Conservation (phyloP, 2,329 filamentous ascomycete species). For the Byssoonygena ceratinophila region DNA sequence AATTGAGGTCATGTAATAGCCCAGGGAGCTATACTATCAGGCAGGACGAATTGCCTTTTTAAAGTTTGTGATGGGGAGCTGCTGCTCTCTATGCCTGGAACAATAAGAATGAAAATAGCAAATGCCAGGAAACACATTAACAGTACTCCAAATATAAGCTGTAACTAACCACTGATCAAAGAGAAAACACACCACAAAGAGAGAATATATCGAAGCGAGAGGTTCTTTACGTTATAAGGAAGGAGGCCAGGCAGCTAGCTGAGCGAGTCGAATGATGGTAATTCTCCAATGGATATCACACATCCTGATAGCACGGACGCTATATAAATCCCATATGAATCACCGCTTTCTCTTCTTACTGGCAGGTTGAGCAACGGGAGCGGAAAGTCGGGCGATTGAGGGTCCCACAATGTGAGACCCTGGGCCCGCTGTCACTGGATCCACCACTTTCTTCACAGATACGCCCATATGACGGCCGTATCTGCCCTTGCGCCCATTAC, state of each 20-base stretch:
- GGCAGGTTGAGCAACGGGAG: conserved; percentile 33
- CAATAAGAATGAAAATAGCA: neutral
- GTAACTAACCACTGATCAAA: neutral
- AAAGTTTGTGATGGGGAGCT: neutral
- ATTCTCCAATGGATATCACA: neutral
- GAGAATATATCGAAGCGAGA: neutral
- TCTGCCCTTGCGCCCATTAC: conserved; percentile 89
- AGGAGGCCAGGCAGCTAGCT: too few relatives aligned
- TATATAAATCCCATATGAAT: neutral
- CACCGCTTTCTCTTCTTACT: conserved; percentile 63
- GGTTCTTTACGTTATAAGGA: neutral
- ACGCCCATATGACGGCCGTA: conserved; percentile 66
- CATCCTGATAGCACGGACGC: neutral
- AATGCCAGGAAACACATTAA: neutral
- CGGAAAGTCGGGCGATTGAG: conserved; percentile 24
- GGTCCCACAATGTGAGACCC: conserved; percentile 35
- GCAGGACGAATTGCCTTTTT: neutral
- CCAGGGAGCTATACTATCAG: neutral
- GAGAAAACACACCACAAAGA: neutral
- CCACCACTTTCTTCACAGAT: conserved; percentile 48
- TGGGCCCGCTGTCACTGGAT: conserved; percentile 43
- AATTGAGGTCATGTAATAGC: neutral
- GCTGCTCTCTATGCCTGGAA: conserved; percentile 4
- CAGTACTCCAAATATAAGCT: conserved; percentile 7
- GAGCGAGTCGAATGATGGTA: neutral